Conservation (phyloP, 2,329 filamentous ascomycete species). For the Xylariaceae sp. region DNA sequence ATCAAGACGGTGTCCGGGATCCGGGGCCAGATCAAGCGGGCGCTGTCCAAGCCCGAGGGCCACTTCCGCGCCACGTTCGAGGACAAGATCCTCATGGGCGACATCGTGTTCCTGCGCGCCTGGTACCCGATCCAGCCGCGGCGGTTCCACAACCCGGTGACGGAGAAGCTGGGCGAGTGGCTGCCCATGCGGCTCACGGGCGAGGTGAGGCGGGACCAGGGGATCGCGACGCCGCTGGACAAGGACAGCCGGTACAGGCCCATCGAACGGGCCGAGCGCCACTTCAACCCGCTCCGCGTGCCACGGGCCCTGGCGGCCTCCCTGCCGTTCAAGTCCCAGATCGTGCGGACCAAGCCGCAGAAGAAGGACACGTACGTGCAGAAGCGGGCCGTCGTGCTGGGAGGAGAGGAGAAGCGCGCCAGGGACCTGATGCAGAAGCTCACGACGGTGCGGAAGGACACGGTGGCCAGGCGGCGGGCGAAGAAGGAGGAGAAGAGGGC, state of each 20-base stretch:
- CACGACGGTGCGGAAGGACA: constrained; percentile 83
- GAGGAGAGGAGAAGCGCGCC: constrained; percentile 83
- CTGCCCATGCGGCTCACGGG: constrained; percentile 90
- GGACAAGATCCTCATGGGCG: constrained; percentile 94
- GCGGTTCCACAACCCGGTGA: constrained; percentile 94
- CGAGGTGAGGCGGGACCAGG: constrained; percentile 73
- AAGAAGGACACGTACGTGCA: constrained; percentile 82
- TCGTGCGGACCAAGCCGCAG: constrained; percentile 74
- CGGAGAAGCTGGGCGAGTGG: constrained; percentile 84
- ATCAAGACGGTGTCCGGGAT: constrained; percentile 96
- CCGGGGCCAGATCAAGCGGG: constrained; percentile 94
- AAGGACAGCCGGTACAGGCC: constrained; percentile 81
- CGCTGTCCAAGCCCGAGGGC: constrained; percentile 86
- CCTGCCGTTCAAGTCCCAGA: constrained; percentile 89
- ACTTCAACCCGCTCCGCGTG: constrained; percentile 76
- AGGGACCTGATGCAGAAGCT: constrained; percentile 89
- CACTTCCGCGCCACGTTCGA: constrained; percentile 97
- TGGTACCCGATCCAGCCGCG: constrained; percentile 97
- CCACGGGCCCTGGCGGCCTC: constrained; percentile 74
- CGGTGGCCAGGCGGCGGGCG: constrained; percentile 71
- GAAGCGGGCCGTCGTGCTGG: constrained; percentile 85
- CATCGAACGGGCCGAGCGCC: constrained; percentile 59
- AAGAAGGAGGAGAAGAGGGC: constrained; percentile 86
- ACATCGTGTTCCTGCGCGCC: constrained; percentile 91
- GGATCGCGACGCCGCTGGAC: constrained; percentile 68